Evolutionary conservation across 345 rosid species (phyloP).

Genomic region (Acer yangbiense): DNA sequence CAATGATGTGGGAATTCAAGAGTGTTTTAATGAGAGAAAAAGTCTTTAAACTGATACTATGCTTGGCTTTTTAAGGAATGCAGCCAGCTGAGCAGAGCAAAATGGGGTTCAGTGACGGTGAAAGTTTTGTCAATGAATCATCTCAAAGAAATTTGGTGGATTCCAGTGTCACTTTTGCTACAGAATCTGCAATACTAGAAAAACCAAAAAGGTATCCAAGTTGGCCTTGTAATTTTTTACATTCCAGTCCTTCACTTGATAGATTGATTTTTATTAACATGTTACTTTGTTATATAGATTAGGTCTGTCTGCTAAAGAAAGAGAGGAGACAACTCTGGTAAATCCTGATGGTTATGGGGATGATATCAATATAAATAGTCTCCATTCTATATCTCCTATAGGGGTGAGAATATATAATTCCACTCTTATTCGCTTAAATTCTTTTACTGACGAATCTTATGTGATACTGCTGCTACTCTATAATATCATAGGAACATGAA

Average conservation of each 20-base stretch:
- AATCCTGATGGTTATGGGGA: constrained; percentile 34
- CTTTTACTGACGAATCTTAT: constrained; percentile 1
- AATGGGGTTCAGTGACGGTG: constrained; percentile 30
- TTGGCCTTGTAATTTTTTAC: constrained; percentile 15
- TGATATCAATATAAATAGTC: constrained; percentile 38
- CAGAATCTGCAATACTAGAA: constrained; percentile 52
- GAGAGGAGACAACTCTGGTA: constrained; percentile 29
- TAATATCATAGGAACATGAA: constrained; percentile 50
- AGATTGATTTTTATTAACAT: constrained; percentile 20
- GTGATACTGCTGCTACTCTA: constrained; percentile 23
- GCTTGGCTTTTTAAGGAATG: constrained; percentile 49
- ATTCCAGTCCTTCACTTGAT: constrained; percentile 10
- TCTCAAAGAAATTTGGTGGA: constrained; percentile 27
- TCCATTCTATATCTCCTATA: constrained; percentile 43
- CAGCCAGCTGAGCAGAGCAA: constrained; percentile 45
- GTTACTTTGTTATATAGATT: constrained; percentile 56
- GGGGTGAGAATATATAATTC: constrained; percentile 50
- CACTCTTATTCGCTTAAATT: not conserved
- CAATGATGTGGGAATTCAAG: not conserved
- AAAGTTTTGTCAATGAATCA: constrained; percentile 29
- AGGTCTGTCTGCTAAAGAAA: constrained; percentile 45
- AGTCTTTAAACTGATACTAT: constrained; percentile 24
- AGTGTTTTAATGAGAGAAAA: constrained; percentile 6
- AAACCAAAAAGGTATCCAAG: constrained; percentile 68
- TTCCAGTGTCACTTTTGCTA: constrained; percentile 28